phyloP scores from a whole-genome alignment of 2,329 filamentous ascomycete species.

The Pseudonectria buxi region DNA sequence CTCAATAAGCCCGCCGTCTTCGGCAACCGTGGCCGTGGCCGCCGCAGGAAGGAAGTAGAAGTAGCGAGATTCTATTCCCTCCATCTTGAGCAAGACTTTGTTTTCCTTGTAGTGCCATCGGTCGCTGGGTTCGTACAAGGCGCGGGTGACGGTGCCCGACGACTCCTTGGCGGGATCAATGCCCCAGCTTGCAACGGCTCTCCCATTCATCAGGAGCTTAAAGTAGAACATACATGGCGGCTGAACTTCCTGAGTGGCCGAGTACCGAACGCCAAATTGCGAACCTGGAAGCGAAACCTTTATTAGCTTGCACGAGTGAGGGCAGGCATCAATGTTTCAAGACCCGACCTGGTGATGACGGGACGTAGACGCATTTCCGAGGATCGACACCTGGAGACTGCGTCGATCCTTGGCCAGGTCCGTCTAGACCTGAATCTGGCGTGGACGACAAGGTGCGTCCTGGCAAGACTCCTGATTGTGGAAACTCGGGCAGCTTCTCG shows the following conservation, averaged over 20 bases:
- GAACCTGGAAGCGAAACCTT: constrained; percentile 30
- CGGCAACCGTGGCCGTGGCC: constrained; percentile 33
- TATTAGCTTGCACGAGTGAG: not conserved
- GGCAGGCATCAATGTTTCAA: not conserved
- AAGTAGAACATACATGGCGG: constrained; percentile 43
- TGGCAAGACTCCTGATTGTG: constrained; percentile 46
- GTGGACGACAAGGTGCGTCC: constrained; percentile 26
- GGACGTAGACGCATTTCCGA: constrained; percentile 48
- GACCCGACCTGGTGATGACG: constrained; percentile 43
- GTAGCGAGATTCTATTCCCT: constrained; percentile 42
- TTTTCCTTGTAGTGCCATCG: constrained; percentile 34
- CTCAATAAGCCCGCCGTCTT: constrained; percentile 51
- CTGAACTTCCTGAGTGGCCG: constrained; percentile 28
- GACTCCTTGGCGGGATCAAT: constrained; percentile 31
- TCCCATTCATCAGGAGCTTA: constrained; percentile 49
- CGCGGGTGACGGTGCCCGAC: constrained; percentile 36
- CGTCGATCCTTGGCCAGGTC: not conserved
- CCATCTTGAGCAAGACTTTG: constrained; percentile 24
- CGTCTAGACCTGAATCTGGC: constrained; percentile 5
- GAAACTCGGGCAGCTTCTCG: constrained; percentile 44
- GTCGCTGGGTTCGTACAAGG: constrained; percentile 42
- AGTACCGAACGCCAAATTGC: constrained; percentile 48
- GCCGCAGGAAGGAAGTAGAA: constrained; percentile 42
- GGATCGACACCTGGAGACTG: constrained; percentile 30
- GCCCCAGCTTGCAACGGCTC: constrained; percentile 46